Base-by-base conservation (phyloP, 495 filamentous ascomycete species). In the Neurospora tetraspora region DNA sequence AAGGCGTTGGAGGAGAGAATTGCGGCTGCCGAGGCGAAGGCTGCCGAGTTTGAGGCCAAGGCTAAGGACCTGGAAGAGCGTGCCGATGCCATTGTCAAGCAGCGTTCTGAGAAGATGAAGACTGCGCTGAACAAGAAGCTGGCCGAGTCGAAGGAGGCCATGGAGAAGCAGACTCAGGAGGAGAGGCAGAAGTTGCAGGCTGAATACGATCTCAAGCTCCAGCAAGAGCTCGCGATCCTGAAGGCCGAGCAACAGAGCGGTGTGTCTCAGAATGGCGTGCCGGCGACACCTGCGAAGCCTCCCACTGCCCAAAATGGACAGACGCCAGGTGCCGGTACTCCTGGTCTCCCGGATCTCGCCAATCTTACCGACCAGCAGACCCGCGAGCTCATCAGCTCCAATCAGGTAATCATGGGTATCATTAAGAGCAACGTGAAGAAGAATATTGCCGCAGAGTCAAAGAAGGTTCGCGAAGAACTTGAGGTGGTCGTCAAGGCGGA, bases 61-160 rank as follows among this genome's bases (percentile, higher is more conserved):
- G 83, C 83, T 23, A 80, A 82, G 71, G 83, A 86, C 37, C 75
- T 87, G 18, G 88, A 91, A 71, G 86, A 89, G 1, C 82, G 84
- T 7, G 78, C 85, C 5, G 84, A 88, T 59, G 77, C 71, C 61
- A 90, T 88, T 71, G 79, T 91, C 70, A 90, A 91, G 74, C 83
- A 86, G 71, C 87, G 92, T 39, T 87, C 90, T 1, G 90, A 94
- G 9, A 89, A 87, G 77, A 88, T 96, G 86, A 94, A 93, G 79
- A 86, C 86, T 23, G 81, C 86, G 12, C 87, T 93, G 73, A 91
- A 89, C 71, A 89, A 86, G 76, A 93, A 91, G 77, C 83, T 97
- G 7, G 83, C 80, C 5, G 91, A 95, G 72, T 83, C 88, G 10
- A 88, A 87, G 72, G 82, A 88, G 73, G 70, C 76, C 7, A 70